Percentiles rank a stretch among this genome's conserved stretches.
These are phyloP conservation scores for Schrenkiella parvula DNA, from an alignment of 345 rosid species.

Conservation along the genomic window DNA sequence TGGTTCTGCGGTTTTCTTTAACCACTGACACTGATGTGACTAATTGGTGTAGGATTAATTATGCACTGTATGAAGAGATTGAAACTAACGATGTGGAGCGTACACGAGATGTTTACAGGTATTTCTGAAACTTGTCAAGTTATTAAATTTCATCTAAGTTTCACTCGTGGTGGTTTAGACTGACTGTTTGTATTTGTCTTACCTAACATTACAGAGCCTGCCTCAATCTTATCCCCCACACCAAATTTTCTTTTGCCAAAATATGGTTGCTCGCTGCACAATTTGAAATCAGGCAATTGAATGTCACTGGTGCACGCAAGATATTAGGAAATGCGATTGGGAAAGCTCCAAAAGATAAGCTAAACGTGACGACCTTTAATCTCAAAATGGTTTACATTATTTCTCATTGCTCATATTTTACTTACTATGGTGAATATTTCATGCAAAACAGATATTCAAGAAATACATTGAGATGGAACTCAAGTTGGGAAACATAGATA, in stretches of 20 bases:
- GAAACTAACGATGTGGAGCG: conserved; percentile 2
- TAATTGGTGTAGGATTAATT: conserved; percentile 4
- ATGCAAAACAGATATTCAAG: neutral
- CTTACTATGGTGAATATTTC: neutral
- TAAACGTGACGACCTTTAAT: neutral
- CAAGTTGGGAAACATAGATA: neutral
- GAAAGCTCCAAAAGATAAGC: conserved; percentile 11
- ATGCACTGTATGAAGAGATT: conserved; percentile 11
- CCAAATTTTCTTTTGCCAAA: conserved; percentile 6
- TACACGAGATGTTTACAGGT: conserved; percentile 3
- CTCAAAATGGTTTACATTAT: neutral
- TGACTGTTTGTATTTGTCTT: neutral
- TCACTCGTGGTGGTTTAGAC: neutral
- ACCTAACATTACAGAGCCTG: neutral
- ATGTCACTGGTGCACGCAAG: neutral
- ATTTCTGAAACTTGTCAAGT: neutral
- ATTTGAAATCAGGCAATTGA: neutral
- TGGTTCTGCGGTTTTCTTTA: neutral
- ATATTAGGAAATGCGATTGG: conserved; percentile 2
- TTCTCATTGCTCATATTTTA: neutral
- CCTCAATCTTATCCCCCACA: conserved; percentile 5
- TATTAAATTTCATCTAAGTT: neutral
- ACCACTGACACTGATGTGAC: neutral
- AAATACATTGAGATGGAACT: neutral
- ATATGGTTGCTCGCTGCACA: conserved; percentile 3